Evolutionary conservation across 345 rosid species (phyloP), one percentile per base, ranked within the genome.

Genomic region (Carallia pectinifolia): DNA sequence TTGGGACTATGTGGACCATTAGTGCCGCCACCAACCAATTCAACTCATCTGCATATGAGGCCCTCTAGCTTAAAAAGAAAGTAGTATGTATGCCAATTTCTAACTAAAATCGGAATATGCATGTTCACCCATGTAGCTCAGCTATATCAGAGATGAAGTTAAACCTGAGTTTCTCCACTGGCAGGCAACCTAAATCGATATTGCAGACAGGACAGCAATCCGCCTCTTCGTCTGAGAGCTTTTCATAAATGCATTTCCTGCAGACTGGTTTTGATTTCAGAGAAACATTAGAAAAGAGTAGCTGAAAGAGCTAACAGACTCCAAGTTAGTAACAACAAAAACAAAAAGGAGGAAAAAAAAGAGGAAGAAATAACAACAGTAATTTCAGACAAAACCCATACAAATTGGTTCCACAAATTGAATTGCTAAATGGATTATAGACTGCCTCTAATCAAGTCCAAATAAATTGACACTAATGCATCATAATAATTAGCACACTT

Each of bases 131-230:
- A 19, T 56, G 17, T 36, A 4, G 29, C 23, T 10, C 19, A 37
- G 23, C 6, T 31, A 39, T 37, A 53, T 33, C 1, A 30, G 7
- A 36, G 17, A 64, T 2, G 59, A 66, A 5, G 44, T 44, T 80
- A 33, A 68, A 84, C 96, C 96, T 81, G 53, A 89, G 86, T 77
- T 89, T 89, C 63, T 89, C 96, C 70, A 80, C 82, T 10, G 96
- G 92, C 36, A 75, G 79, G 69, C 61, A 77, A 10, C 96, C 96
- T 17, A 89, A 86, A 62, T 87, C 89, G 61, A 83, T 85, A 66
- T 85, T 74, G 79, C 96, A 89, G 23, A 87, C 89, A 67, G 96
- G 96, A 77, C 96, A 87, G 69, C 81, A 77, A 75, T 86, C 92
- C 69, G 27, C 80, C 40, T 79, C 90, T 64, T 87, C 96, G 78